A percentile compares a stretch with the other conserved stretches of the same genome.
phyloP scores from a whole-genome alignment of 1,139 yeast species.

The Suhomyces bokatorum region DNA sequence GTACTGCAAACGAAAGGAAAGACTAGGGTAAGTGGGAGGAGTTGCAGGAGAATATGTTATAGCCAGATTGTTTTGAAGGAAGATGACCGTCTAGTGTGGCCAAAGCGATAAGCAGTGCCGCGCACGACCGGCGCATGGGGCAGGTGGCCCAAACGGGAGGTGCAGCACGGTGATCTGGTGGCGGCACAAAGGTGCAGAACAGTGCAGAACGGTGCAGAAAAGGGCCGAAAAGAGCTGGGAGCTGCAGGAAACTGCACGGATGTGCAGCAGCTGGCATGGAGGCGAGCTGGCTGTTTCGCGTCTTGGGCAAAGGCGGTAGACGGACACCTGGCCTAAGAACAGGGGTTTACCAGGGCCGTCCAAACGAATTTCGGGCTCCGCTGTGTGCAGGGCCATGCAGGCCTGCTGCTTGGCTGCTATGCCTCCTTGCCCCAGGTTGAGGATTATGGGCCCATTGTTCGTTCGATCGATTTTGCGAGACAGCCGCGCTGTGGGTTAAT shows the following conservation, averaged over 20 bases:
- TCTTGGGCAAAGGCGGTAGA: too few relatives aligned
- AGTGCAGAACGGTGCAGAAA: background rate
- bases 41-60: slow-evolving; percentile 9
- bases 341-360: too few relatives aligned
- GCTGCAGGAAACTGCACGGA: background rate
- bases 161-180: background rate
- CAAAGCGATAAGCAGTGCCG: background rate
- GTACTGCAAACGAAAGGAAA: slow-evolving; percentile 16
- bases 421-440: too few relatives aligned
- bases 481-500: slow-evolving; percentile 1
- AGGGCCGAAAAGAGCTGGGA: background rate
- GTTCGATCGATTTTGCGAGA: background rate
- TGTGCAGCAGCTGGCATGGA: background rate
- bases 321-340: too few relatives aligned
- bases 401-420: background rate
- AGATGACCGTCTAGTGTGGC: slow-evolving; percentile 1
- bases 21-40: slow-evolving; percentile 30
- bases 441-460: background rate
- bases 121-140: slow-evolving; percentile 1
- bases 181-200: background rate
- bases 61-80: background rate
- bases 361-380: background rate
- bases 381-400: background rate
- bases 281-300: background rate
- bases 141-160: background rate